Evolutionary conservation across 192 early-diverging fungal genomes (phyloP).

Genomic region (Polychytrium aggregatum): DNA sequence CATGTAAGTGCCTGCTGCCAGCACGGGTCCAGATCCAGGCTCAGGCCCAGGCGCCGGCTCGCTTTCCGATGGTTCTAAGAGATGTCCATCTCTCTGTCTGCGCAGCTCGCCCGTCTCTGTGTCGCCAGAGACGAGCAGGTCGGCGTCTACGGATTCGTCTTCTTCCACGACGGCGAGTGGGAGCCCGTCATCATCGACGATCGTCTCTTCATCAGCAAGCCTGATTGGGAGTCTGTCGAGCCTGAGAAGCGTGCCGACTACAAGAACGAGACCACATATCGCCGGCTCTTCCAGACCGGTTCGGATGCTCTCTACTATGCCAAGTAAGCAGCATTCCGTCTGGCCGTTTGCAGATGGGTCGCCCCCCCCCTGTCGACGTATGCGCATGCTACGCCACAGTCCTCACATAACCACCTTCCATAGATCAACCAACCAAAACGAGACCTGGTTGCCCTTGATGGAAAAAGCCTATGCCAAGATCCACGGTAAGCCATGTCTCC

Average conservation of each 20-base stretch:
- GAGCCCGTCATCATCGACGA: slow-evolving; percentile 43
- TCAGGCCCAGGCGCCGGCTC: too few species aligned
- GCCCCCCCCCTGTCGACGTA: too few species aligned
- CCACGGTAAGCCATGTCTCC: too few species aligned
- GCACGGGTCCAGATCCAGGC: too few species aligned
- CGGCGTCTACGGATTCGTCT: slow-evolving; percentile 46
- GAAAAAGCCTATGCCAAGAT: slow-evolving; percentile 50
- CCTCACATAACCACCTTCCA: too few species aligned
- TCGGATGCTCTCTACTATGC: slow-evolving; percentile 11
- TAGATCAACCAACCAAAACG: slow-evolving; percentile 26
- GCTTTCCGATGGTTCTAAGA: too few species aligned
- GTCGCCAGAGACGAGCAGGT: slow-evolving; percentile 41
- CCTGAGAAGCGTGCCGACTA: background rate
- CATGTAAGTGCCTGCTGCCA: too few species aligned
- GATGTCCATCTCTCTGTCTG: too few species aligned
- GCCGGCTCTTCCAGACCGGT: slow-evolving; percentile 3
- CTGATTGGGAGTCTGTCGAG: background rate
- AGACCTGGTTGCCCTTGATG: slow-evolving; percentile 43
- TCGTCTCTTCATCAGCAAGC: slow-evolving; percentile 9
- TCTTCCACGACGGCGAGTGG: slow-evolving; percentile 49
- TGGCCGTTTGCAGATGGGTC: too few species aligned
- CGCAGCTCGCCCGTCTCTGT: slow-evolving; percentile 32
- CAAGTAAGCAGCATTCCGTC: too few species aligned
- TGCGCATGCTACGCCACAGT: too few species aligned
- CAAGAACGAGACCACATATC: slow-evolving; percentile 8